A percentile compares a stretch with the other conserved stretches of the same genome.
phyloP scores from a whole-genome alignment of 495 filamentous ascomycete species.

The Podospora fimiseda region DNA sequence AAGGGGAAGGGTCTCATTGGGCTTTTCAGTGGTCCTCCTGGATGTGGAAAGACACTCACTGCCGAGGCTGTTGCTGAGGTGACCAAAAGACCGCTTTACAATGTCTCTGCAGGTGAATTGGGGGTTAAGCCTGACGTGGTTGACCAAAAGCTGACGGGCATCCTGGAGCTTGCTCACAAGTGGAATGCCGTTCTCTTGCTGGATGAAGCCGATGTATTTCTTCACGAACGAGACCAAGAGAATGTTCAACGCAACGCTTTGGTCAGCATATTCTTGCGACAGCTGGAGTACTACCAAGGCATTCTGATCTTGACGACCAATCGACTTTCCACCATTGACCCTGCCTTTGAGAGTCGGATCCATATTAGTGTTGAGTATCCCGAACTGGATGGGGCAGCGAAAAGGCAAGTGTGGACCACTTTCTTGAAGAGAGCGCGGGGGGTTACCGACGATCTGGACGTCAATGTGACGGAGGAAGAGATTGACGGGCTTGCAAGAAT shows the following conservation, averaged over 20 bases:
- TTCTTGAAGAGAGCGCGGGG: slow-evolving; percentile 16
- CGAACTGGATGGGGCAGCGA: slow-evolving; percentile 21
- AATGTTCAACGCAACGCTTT: slow-evolving; percentile 49
- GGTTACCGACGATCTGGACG: no score
- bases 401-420: slow-evolving; percentile 27
- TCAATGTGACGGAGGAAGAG: no score
- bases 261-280: slow-evolving; percentile 46
- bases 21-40: slow-evolving; percentile 42
- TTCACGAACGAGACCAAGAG: slow-evolving; percentile 37
- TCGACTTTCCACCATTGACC: slow-evolving; percentile 29
- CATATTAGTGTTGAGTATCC: slow-evolving; percentile 27
- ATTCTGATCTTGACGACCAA: slow-evolving; percentile 49
- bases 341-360: slow-evolving; percentile 30
- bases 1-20: slow-evolving; percentile 27
- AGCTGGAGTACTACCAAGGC: slow-evolving; percentile 51
- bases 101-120: slow-evolving; percentile 50
- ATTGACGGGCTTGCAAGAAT: no score
- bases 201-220: slow-evolving; percentile 49
- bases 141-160: slow-evolving; percentile 43
- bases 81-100: slow-evolving; percentile 43
- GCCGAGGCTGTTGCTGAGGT: slow-evolving; percentile 49
- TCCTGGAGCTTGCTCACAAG: slow-evolving; percentile 44
- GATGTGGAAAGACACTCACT: slow-evolving; percentile 54
- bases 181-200: slow-evolving; percentile 51
- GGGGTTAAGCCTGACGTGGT: slow-evolving; percentile 40